These are phyloP conservation scores for Kalmusia sp. DNA, from an alignment of 2,329 filamentous ascomycete species.

Conservation along the genomic window DNA sequence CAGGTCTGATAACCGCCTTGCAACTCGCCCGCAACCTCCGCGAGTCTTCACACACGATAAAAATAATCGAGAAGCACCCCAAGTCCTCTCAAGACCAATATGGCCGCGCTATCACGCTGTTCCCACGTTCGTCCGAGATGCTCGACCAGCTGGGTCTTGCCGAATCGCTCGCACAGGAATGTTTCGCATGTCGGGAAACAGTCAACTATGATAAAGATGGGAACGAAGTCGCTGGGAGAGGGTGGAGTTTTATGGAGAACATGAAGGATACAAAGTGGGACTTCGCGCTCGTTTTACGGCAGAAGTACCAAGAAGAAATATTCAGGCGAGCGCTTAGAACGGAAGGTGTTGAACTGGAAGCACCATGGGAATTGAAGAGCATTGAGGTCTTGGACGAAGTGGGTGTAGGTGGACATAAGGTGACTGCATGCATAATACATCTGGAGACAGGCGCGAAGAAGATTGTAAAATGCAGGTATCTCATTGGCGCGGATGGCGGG, in stretches of 20 bases:
- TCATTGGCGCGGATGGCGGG: conserved; percentile 62
- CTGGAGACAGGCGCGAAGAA: conserved; percentile 32
- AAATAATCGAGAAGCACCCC: conserved; percentile 58
- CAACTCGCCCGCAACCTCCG: conserved; percentile 55
- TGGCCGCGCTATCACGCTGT: conserved; percentile 63
- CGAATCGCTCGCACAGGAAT: conserved; percentile 59
- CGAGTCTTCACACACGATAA: conserved; percentile 48
- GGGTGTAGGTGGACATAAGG: conserved; percentile 26
- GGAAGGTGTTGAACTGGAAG: conserved; percentile 46
- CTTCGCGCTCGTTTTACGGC: conserved; percentile 61
- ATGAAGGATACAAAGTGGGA: conserved; percentile 61
- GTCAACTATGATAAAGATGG: conserved; percentile 58
- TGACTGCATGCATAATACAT: conserved; percentile 40
- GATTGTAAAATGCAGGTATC: conserved; percentile 52
- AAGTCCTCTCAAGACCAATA: conserved; percentile 60
- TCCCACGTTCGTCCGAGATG: conserved; percentile 59
- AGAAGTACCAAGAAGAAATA: conserved; percentile 64
- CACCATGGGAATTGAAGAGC: conserved; percentile 47
- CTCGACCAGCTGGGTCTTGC: conserved; percentile 60
- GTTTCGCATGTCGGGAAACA: conserved; percentile 60
- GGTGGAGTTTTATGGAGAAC: conserved; percentile 62
- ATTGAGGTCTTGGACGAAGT: conserved; percentile 48
- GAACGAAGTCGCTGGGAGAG: conserved; percentile 53
- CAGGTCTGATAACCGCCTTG: conserved; percentile 52
- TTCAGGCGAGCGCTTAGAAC: conserved; percentile 52